Evolutionary conservation across 345 rosid genomes (phyloP).

Genomic region (Populus ilicifolia): DNA sequence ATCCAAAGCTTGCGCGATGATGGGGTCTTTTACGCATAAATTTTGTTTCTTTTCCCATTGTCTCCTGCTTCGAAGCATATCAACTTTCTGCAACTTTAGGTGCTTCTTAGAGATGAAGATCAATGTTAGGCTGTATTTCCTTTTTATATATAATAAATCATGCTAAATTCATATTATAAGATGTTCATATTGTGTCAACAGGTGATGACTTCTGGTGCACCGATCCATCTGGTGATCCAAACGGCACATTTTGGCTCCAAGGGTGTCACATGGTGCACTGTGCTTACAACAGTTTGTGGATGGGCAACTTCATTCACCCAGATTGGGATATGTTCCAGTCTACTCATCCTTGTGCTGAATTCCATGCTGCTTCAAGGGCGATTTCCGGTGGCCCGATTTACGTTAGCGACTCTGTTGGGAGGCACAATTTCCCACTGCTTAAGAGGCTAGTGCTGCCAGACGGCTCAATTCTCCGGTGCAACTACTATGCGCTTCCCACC

Average conservation of each 20-base stretch:
- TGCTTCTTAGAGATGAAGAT: no score
- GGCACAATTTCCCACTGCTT: constrained; percentile 70
- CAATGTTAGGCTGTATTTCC: no score
- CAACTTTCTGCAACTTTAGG: no score
- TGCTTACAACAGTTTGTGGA: constrained; percentile 98
- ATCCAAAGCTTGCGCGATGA: no score
- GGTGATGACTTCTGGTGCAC: constrained; percentile 99
- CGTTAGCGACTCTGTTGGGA: constrained; percentile 73
- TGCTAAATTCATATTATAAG: not conserved
- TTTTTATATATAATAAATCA: no score
- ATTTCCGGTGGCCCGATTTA: constrained; percentile 94
- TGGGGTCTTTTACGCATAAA: no score
- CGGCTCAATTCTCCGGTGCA: constrained; percentile 78
- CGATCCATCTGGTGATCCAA: constrained; percentile 94
- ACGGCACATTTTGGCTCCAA: constrained; percentile 95
- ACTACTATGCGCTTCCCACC: constrained; percentile 88
- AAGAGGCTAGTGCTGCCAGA: constrained; percentile 68
- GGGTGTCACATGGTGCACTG: constrained; percentile 99
- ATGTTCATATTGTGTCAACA: constrained; percentile 11
- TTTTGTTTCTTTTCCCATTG: no score
- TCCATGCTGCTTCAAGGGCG: constrained; percentile 95
- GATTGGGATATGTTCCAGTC: constrained; percentile 99
- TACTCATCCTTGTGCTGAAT: constrained; percentile 90
- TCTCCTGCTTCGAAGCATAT: no score
- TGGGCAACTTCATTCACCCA: constrained; percentile 98